phyloP scores from a whole-genome alignment of 495 filamentous ascomycete genomes.

The Jackrogersella multiformis region DNA sequence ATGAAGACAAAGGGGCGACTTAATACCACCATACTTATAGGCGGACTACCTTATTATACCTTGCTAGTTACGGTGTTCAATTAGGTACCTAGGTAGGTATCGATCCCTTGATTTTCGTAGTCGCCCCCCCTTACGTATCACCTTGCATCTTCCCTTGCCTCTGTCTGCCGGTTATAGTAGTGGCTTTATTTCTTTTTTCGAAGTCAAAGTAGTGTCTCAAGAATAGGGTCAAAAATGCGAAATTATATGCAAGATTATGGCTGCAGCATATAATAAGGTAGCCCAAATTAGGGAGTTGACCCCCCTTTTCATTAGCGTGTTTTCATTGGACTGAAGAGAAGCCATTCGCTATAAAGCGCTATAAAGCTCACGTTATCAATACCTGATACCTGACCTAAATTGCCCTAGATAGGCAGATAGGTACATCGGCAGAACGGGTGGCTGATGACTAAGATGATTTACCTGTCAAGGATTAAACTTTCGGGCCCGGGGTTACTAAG shows the following conservation, averaged over 20 bases:
- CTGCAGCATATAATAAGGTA: background rate
- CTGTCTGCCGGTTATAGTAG: too few species aligned
- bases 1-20: too few species aligned
- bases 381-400: background rate
- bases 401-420: too few species aligned
- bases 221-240: background rate
- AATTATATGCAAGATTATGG: background rate
- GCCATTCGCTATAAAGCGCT: background rate
- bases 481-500: background rate
- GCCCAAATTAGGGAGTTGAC: background rate
- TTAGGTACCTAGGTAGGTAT: too few species aligned
- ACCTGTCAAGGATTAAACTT: background rate
- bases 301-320: background rate
- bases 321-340: background rate
- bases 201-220: background rate
- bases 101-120: too few species aligned
- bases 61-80: too few species aligned
- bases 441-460: slow-evolving; percentile 1
- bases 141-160: too few species aligned
- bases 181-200: background rate
- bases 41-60: too few species aligned
- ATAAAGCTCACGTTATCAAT: slow-evolving; percentile 1
- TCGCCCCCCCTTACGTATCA: too few species aligned
- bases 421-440: background rate
- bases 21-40: too few species aligned